A percentile compares a stretch with the other conserved stretches of the same genome.
Conservation (phyloP, 2,329 filamentous ascomycete species). For the Pseudocercospora fijiensis region DNA sequence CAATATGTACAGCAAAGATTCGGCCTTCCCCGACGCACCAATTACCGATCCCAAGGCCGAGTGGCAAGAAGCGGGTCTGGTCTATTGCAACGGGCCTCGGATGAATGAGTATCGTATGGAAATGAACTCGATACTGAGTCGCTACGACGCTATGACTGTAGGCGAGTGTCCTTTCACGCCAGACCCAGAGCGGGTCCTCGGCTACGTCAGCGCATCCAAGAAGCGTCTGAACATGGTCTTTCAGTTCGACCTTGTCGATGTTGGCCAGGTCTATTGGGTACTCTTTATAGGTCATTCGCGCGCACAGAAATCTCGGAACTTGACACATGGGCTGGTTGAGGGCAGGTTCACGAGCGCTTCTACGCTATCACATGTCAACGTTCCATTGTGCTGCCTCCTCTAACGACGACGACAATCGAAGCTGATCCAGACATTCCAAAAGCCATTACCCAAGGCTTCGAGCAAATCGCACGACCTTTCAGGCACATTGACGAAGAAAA, state of each 20-base stretch:
- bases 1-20: slow-evolving; percentile 49
- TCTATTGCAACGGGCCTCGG: slow-evolving; percentile 38
- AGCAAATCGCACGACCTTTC: slow-evolving; percentile 8
- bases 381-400: slow-evolving; percentile 8
- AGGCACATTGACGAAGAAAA: slow-evolving; percentile 8
- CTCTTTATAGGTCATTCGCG: neutral
- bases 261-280: slow-evolving; percentile 42
- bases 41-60: slow-evolving; percentile 38
- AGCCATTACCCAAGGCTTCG: slow-evolving; percentile 1
- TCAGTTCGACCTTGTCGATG: slow-evolving; percentile 61
- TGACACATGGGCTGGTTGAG: slow-evolving; percentile 35
- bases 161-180: slow-evolving; percentile 49
- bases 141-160: slow-evolving; percentile 52
- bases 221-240: slow-evolving; percentile 69
- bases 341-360: slow-evolving; percentile 43
- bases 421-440: neutral
- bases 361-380: slow-evolving; percentile 10
- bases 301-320: neutral
- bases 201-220: slow-evolving; percentile 52
- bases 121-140: slow-evolving; percentile 43
- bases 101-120: slow-evolving; percentile 51
- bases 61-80: slow-evolving; percentile 19
- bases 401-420: neutral
- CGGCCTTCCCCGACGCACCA: slow-evolving; percentile 44
- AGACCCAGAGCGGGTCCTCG: slow-evolving; percentile 33